A percentile compares a stretch with the other conserved stretches of the same genome.
phyloP scores from a whole-genome alignment of 169 alveolate genomes.

The Theileria annulata region DNA sequence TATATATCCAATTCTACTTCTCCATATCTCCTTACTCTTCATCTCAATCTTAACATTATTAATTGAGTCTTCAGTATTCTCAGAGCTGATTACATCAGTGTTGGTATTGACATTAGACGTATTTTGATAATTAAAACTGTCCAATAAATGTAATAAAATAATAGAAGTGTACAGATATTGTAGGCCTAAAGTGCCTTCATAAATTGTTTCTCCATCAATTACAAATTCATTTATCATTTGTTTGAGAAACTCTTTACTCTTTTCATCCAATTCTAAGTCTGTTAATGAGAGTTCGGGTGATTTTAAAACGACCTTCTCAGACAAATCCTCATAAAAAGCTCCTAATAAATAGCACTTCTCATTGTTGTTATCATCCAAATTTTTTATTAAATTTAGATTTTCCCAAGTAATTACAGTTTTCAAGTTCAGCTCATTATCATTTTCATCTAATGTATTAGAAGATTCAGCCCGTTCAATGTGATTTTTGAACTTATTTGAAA shows the following conservation, averaged over 20 bases:
- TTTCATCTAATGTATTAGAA: background rate
- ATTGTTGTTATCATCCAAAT: constrained; percentile 13
- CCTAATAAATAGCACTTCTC: constrained; percentile 31
- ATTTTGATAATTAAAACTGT: background rate
- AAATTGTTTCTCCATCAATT: constrained; percentile 60
- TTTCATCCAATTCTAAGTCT: constrained; percentile 11
- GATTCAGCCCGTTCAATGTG: background rate
- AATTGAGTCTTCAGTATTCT: background rate
- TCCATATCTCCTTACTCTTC: constrained; percentile 55
- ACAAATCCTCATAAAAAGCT: constrained; percentile 27
- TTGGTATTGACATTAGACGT: too few relatives aligned
- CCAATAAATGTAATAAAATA: constrained; percentile 12
- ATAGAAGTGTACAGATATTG: constrained; percentile 48
- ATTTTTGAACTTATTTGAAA: background rate
- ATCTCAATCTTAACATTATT: background rate
- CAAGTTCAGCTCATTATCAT: too few relatives aligned
- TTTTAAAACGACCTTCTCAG: constrained; percentile 20
- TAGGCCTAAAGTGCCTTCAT: constrained; percentile 45
- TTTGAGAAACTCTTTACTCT: background rate
- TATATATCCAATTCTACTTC: constrained; percentile 46
- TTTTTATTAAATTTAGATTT: background rate
- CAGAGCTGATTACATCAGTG: too few relatives aligned
- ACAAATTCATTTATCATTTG: constrained; percentile 30
- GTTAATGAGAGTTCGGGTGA: constrained; percentile 47
- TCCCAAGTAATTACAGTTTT: background rate